phyloP scores from a whole-genome alignment of 73 alveolate genomes.

The Vitrella brassicaformis region DNA sequence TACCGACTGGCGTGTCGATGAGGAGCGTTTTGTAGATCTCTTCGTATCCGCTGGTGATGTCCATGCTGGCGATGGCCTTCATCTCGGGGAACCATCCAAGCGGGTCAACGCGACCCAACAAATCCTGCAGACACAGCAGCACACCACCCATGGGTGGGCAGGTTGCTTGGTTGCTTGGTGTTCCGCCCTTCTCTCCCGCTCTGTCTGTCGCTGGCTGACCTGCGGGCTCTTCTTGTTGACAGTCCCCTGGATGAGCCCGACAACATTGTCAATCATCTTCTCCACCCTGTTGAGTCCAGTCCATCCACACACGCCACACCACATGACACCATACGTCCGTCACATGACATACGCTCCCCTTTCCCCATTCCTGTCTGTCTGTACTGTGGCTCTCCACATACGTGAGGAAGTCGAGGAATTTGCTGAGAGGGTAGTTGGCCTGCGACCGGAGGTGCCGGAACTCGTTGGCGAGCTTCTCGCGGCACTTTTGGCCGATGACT shows the following conservation, averaged over 20 bases:
- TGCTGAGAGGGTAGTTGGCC: conserved; percentile 73
- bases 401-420: conserved; percentile 74
- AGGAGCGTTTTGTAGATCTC: conserved; percentile 87
- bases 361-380: no score
- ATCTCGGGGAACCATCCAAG: conserved; percentile 94
- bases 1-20: conserved; percentile 92
- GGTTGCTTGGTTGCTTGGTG: no score
- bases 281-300: conserved; percentile 1
- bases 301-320: not conserved
- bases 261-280: conserved; percentile 92
- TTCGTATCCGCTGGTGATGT: conserved; percentile 73
- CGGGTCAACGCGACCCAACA: conserved; percentile 80
- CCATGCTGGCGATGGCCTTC: conserved; percentile 79
- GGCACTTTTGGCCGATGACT: conserved; percentile 49
- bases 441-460: conserved; percentile 77
- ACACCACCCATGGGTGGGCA: no score
- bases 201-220: no score
- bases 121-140: no score
- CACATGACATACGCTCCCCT: no score
- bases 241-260: conserved; percentile 86
- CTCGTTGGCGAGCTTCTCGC: conserved; percentile 90
- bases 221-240: conserved; percentile 66
- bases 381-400: no score
- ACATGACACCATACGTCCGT: not conserved
- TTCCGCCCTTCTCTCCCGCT: no score